phyloP scores from a whole-genome alignment of 768 basidiomycete genomes.

The Kwoniella dendrophila region DNA sequence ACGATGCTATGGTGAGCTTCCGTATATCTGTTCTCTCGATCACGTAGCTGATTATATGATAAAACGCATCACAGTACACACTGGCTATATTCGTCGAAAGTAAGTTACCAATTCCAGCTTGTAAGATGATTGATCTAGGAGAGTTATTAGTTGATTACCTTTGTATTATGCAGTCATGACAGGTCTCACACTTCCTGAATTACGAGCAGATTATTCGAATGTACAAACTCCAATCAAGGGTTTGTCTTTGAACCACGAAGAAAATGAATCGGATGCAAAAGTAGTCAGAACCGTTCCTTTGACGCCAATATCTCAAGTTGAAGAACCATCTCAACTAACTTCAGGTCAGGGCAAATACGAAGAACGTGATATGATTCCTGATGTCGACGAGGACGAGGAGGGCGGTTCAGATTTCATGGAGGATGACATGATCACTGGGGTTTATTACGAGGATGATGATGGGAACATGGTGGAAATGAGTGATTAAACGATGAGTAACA shows the following conservation, averaged over 20 bases:
- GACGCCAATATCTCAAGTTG: neutral
- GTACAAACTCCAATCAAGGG: constrained; percentile 5
- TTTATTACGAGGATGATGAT: constrained; percentile 35
- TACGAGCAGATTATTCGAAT: constrained; percentile 28
- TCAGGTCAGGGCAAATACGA: neutral
- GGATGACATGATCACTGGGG: constrained; percentile 38
- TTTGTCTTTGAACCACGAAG: neutral
- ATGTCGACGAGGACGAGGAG: constrained; percentile 30
- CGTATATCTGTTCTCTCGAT: neutral
- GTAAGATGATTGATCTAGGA: neutral
- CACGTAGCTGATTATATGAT: neutral
- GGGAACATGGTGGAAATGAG: constrained; percentile 32
- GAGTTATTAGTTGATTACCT: constrained; percentile 13
- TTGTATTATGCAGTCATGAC: constrained; percentile 27
- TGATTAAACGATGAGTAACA: constrained; percentile 8
- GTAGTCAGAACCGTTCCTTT: neutral
- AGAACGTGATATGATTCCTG: neutral
- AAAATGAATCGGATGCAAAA: neutral
- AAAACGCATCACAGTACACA: constrained; percentile 40
- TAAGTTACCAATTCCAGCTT: constrained; percentile 21
- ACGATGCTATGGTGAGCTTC: constrained; percentile 45
- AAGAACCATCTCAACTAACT: neutral
- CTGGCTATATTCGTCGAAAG: constrained; percentile 44
- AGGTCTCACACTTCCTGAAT: constrained; percentile 31
- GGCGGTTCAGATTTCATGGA: too few relatives aligned